phyloP scores from a whole-genome alignment of 495 filamentous ascomycete species.

The Penicillium bialowiezense region DNA sequence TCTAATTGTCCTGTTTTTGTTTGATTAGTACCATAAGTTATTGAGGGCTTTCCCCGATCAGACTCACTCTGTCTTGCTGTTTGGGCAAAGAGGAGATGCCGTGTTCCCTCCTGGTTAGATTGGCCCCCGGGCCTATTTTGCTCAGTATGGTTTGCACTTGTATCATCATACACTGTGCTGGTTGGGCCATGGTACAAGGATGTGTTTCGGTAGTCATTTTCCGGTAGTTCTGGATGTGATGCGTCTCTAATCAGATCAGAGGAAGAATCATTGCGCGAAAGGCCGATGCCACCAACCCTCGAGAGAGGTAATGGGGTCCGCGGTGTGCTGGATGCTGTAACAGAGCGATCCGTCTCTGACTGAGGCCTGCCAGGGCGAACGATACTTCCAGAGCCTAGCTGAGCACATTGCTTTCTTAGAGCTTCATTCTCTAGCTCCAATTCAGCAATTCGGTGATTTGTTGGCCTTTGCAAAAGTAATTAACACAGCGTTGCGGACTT shows the following conservation, averaged over 20 bases:
- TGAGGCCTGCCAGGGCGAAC: neutral
- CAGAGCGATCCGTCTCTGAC: constrained; percentile 1
- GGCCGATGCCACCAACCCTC: constrained; percentile 1
- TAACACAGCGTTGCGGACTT: too few species aligned
- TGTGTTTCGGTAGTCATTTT: constrained; percentile 15
- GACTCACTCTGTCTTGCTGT: constrained; percentile 27
- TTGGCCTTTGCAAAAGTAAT: constrained; percentile 13
- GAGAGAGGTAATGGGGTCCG: neutral
- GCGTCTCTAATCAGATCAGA: constrained; percentile 7
- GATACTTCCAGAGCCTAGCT: neutral
- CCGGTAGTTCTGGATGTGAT: constrained; percentile 23
- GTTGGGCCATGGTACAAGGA: constrained; percentile 33
- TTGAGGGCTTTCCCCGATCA: neutral
- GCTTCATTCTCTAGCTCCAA: constrained; percentile 27
- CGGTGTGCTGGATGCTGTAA: constrained; percentile 8
- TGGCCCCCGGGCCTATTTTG: constrained; percentile 6
- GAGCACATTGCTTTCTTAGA: constrained; percentile 14
- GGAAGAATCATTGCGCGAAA: constrained; percentile 10
- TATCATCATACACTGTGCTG: constrained; percentile 30
- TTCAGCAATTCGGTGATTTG: constrained; percentile 25
- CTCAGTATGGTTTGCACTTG: constrained; percentile 8
- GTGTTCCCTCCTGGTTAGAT: constrained; percentile 16
- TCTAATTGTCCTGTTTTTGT: constrained; percentile 25
- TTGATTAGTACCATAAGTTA: neutral
- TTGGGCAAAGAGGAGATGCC: constrained; percentile 24